These are phyloP conservation scores for Coniophora puteana DNA, from an alignment of 1,284 basidiomycete genomes.

Conservation along the genomic window DNA sequence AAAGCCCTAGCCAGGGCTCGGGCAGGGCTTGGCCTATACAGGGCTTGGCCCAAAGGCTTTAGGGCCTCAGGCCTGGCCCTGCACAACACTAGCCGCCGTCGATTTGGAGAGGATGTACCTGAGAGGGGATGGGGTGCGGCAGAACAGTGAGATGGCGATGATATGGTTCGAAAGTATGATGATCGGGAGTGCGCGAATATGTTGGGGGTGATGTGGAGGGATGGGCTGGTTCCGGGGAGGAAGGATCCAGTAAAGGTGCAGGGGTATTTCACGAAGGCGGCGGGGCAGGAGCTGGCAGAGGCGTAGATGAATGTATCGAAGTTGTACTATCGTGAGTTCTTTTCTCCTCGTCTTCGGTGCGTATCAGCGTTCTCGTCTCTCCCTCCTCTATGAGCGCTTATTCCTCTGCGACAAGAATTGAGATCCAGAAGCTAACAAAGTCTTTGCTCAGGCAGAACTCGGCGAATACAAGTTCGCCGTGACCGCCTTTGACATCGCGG, in stretches of 20 bases:
- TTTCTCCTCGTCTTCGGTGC: not conserved
- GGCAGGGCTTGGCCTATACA: too few species aligned
- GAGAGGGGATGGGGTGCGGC: conserved; percentile 87
- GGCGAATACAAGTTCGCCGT: conserved; percentile 64
- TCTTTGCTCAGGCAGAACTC: conserved; percentile 50
- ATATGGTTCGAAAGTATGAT: conserved; percentile 89
- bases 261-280: conserved; percentile 74
- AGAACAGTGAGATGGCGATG: conserved; percentile 75
- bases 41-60: too few species aligned
- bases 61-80: conserved; percentile 83
- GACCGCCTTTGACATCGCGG: conserved; percentile 76
- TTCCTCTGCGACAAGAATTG: too few species aligned
- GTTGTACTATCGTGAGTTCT: conserved; percentile 68
- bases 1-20: too few species aligned
- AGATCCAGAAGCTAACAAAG: conserved; percentile 11
- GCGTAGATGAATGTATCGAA: conserved; percentile 91
- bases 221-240: conserved; percentile 71
- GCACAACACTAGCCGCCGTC: conserved; percentile 76
- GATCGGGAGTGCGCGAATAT: conserved; percentile 89
- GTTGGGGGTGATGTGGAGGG: conserved; percentile 88
- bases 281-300: conserved; percentile 83
- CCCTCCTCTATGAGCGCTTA: too few species aligned
- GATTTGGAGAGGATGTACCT: conserved; percentile 93
- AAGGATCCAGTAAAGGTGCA: conserved; percentile 70
- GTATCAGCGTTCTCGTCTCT: too few species aligned